Base-by-base conservation (phyloP, 495 filamentous ascomycete species). In the Podospora comata region DNA sequence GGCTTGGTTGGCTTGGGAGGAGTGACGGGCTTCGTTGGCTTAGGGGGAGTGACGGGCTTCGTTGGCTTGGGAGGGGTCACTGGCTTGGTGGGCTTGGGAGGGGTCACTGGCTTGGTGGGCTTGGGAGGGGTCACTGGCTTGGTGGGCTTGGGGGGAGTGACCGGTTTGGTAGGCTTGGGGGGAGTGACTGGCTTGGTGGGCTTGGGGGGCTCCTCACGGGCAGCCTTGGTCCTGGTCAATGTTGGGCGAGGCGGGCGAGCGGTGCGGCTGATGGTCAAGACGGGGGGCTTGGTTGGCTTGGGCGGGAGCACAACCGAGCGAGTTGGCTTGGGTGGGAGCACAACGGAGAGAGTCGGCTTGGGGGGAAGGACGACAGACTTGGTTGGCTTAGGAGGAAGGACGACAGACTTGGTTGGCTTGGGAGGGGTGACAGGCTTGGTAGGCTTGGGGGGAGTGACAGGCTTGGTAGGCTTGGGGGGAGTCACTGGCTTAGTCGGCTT, bases 401-500 rank as follows among this genome's bases (percentile, higher is more conserved):
- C 27, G 6, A 30, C 55, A 58, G 55, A n/a, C 55, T 58, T 58
- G 6, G 55, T 58, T 4, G 55, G 55, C 55, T 58, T 28, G 26
- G 30, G 60, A 32, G 60, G 26, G 18, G 23, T 48, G 7, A 48
- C 55, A 23, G 55, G 23, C 55, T 58, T 58, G 55, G 55, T 58
- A 11, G 55, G 55, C 55, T 58, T 58, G 55, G 55, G n/a, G 11
- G 55, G 55, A 4, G 19, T 20, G 4, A 60, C 58, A 5, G 60
- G 28, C 28, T 62, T 62, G 26, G 60, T 62, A 13, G 60, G 60
- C 60, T 34, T 62, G 11, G 60, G 60, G 16, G 60, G 60, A 44
- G 60, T n/a, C 2, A 20, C 60, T 13, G 60, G 28, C 23, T 34
- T 34, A 27, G 60, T 62, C 3, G 60, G 60, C 60, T 62, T 62